Evolutionary conservation across 1,284 basidiomycete genomes (phyloP).

Genomic region (Takashimella koratensis): DNA sequence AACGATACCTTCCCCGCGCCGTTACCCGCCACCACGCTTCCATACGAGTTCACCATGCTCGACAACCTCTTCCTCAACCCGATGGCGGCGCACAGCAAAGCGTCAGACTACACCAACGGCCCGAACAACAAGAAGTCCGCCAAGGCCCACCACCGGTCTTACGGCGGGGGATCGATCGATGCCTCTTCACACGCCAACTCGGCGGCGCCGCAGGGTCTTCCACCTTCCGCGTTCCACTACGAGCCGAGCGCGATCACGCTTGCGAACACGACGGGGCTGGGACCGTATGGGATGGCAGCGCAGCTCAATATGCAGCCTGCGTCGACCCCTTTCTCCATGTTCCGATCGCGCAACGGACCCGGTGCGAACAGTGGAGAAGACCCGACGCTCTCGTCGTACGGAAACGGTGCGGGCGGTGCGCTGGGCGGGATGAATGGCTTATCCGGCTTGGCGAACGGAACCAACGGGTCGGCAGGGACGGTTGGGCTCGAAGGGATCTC

Average conservation of each 20-base stretch:
- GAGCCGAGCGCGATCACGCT: conserved; percentile 3
- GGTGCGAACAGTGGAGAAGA: background rate
- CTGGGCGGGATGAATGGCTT: background rate
- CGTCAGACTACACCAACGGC: conserved; percentile 46
- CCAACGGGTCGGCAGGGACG: background rate
- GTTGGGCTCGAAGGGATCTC: background rate
- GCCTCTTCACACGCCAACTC: background rate
- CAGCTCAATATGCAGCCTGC: conserved; percentile 5
- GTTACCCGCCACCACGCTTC: conserved; percentile 41
- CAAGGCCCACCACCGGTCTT: background rate
- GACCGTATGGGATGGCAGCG: conserved; percentile 24
- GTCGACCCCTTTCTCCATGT: background rate
- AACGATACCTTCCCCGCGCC: conserved; percentile 41
- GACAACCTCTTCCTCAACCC: conserved; percentile 51
- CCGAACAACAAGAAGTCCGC: conserved; percentile 21
- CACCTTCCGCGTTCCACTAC: conserved; percentile 33
- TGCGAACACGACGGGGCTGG: conserved; percentile 8
- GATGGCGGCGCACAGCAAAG: conserved; percentile 46
- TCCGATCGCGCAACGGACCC: background rate
- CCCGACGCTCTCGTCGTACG: background rate
- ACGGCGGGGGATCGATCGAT: background rate
- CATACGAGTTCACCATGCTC: conserved; percentile 48
- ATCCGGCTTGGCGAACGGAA: background rate
- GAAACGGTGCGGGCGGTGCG: background rate
- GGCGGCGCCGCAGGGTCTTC: conserved; percentile 19